phyloP scores from a whole-genome alignment of 495 filamentous ascomycete genomes.

The Penicillium steckii region DNA sequence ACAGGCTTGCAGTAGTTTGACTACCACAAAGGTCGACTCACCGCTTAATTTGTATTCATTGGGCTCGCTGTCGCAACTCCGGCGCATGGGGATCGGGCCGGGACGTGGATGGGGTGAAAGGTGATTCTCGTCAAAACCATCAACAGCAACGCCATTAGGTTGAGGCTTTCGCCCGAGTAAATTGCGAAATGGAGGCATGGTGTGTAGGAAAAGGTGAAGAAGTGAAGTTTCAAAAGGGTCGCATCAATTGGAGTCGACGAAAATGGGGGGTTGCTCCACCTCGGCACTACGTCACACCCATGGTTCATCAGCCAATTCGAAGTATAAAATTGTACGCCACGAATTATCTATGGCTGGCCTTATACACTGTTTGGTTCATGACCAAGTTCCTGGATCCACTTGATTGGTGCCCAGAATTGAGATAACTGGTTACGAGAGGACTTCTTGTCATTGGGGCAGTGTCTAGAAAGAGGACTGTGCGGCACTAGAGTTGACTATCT shows the following conservation, averaged over 20 bases:
- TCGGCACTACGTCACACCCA: not conserved
- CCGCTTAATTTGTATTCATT: constrained; percentile 82
- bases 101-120: constrained; percentile 44
- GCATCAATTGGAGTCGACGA: not conserved
- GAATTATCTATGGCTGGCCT: not conserved
- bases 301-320: not conserved
- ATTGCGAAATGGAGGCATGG: constrained; percentile 72
- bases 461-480: not conserved
- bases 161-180: constrained; percentile 63
- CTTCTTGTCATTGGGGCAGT: not conserved
- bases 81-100: constrained; percentile 59
- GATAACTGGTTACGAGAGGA: not conserved
- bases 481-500: too few species aligned
- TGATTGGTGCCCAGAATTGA: too few species aligned
- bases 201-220: not conserved
- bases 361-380: not conserved
- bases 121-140: constrained; percentile 47
- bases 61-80: constrained; percentile 55
- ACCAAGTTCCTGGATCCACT: not conserved
- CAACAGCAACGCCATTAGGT: constrained; percentile 42
- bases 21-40: constrained; percentile 38
- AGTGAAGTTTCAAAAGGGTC: not conserved
- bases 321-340: not conserved
- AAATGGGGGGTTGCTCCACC: not conserved
- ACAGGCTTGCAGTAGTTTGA: too few species aligned